Percentiles rank a stretch among this genome's conserved stretches.
phyloP scores from a whole-genome alignment of 2,329 filamentous ascomycete genomes.

The Zymoseptoria brevis region DNA sequence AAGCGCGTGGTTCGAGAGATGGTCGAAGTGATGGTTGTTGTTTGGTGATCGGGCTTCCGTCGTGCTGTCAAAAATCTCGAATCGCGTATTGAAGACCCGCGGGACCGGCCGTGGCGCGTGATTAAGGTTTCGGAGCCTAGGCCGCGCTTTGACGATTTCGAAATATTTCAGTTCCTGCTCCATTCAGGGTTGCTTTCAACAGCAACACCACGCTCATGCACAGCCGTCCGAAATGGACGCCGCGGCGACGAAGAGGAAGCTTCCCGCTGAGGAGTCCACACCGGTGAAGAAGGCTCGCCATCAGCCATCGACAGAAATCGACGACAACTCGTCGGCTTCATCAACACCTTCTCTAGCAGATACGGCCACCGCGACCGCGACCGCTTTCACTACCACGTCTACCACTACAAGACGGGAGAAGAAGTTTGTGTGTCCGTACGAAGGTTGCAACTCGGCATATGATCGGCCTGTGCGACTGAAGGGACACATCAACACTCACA shows the following conservation, averaged over 20 bases:
- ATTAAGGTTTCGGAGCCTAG: neutral
- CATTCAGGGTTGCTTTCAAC: neutral
- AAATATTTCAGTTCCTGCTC: neutral
- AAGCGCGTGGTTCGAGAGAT: neutral
- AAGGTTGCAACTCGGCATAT: constrained; percentile 72
- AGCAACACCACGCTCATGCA: neutral
- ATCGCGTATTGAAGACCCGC: too few species aligned
- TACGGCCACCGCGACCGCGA: constrained; percentile 6
- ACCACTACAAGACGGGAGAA: constrained; percentile 51
- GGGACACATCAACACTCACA: constrained; percentile 77
- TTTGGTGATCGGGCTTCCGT: too few species aligned
- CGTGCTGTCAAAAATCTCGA: too few species aligned
- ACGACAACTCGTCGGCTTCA: constrained; percentile 2
- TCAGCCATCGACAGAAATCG: constrained; percentile 7
- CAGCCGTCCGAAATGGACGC: neutral
- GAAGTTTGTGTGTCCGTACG: constrained; percentile 66
- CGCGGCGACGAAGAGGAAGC: constrained; percentile 8
- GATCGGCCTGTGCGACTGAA: constrained; percentile 75
- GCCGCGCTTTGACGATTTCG: neutral
- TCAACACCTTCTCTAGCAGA: constrained; percentile 9
- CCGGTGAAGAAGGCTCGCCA: constrained; percentile 6
- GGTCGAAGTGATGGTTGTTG: neutral
- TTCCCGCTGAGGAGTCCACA: constrained; percentile 2
- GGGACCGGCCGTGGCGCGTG: neutral
- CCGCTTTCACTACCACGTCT: constrained; percentile 15